Evolutionary conservation across 2,329 filamentous ascomycete genomes (phyloP), one percentile per base, ranked within the genome.

Genomic region (Fusarium euwallaceae): DNA sequence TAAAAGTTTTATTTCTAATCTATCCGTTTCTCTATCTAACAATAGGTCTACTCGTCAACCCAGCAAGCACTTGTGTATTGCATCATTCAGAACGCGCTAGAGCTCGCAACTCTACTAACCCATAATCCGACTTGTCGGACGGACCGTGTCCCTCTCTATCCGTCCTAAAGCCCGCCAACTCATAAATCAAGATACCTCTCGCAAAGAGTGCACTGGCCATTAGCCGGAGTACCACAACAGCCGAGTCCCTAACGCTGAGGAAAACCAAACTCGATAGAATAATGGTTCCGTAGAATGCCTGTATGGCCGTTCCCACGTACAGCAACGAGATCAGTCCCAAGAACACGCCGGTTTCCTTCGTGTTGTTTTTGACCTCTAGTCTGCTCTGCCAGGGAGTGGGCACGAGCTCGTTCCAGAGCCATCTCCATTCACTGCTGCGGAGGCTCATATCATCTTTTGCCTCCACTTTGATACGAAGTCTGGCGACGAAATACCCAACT

Each of bases 241-340:
- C 59, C 17, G 72, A 70, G 48, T 75, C 72, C 2, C 70, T 63
- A 0, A 71, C 73, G 9, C 73, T 75, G 4, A 75, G 58, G 10
- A 75, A 75, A 2, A 75, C 64, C 36, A 75, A 51, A 14, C 72
- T 75, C 2, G 72, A 75, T 3, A 75, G 61, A 6, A 75, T 37
- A 0, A 73, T 56, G 6, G 72, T 75, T 2, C 70, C 70, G 1
- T 55, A 73, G 6, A 75, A 59, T 8, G 64, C 72, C 34, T 75
- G 72, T 4, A 75, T 43, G 2, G 66, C 70, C 16, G 65, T 62
- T 0, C 73, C 72, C 0, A 73, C 67, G 24, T 75, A 75, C 1
- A 73, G 41, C 2, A 10, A 12, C 11, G 69, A 75, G 1, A 55
- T 32, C 17, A 75, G 17, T 1, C 55, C 43, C 14, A 74, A 34